Evolutionary conservation across 805 yeast genomes (phyloP).

Genomic region (Ogataea angusta): DNA sequence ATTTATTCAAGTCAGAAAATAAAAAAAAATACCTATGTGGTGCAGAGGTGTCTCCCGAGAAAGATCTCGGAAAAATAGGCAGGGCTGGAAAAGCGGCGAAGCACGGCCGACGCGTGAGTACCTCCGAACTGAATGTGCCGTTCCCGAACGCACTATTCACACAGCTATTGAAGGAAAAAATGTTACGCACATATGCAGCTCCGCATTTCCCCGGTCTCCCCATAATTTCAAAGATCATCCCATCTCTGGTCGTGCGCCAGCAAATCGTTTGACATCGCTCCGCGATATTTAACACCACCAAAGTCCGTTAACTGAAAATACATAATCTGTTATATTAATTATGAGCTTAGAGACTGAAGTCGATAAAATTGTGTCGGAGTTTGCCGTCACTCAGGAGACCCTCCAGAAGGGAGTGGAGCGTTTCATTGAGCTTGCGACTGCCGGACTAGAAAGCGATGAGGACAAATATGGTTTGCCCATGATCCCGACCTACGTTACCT

Average conservation of each 20-base stretch:
- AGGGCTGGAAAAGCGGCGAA: too few relatives aligned
- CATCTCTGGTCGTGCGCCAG: background rate
- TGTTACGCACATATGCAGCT: background rate
- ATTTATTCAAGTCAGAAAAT: slow-evolving; percentile 5
- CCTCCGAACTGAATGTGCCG: too few relatives aligned
- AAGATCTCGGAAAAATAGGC: too few relatives aligned
- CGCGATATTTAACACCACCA: slow-evolving; percentile 1
- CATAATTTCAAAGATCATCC: background rate
- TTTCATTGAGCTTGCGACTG: slow-evolving; percentile 59
- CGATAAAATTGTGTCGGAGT: slow-evolving; percentile 36
- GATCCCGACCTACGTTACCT: slow-evolving; percentile 91
- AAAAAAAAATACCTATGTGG: background rate
- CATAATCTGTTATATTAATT: background rate
- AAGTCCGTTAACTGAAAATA: slow-evolving; percentile 4
- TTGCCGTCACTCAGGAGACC: slow-evolving; percentile 40
- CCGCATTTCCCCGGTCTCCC: background rate
- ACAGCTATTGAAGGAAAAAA: slow-evolving; percentile 1
- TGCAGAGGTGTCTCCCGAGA: slow-evolving; percentile 3
- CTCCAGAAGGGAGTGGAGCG: slow-evolving; percentile 47
- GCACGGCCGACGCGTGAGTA: too few relatives aligned
- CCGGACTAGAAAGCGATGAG: slow-evolving; percentile 48
- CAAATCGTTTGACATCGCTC: slow-evolving; percentile 1
- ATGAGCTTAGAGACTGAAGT: slow-evolving; percentile 17
- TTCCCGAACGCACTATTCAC: background rate
- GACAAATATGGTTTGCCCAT: slow-evolving; percentile 62